Conservation (phyloP, 108 stramenopile genomes). For the Aurantiochytrium sp. region DNA sequence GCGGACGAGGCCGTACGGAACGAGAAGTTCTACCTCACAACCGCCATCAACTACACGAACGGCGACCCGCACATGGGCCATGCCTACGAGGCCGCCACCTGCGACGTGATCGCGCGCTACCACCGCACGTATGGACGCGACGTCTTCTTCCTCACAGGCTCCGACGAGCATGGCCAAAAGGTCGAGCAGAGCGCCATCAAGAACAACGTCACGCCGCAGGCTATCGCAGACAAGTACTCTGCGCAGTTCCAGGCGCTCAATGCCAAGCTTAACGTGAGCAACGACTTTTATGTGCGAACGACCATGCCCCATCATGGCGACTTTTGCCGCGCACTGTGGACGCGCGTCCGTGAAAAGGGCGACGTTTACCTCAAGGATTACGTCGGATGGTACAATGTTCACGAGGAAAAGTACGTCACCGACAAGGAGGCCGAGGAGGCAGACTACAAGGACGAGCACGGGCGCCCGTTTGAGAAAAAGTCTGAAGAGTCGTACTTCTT, state of each 20-base stretch:
- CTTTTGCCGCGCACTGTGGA: conserved; percentile 77
- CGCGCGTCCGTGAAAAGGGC: conserved; percentile 61
- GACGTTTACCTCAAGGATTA: conserved; percentile 29
- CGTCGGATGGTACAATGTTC: not conserved
- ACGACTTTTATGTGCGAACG: conserved; percentile 91
- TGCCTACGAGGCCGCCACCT: conserved; percentile 86
- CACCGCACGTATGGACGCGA: conserved; percentile 58
- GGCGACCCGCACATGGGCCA: conserved; percentile 97
- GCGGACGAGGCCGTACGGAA: not conserved
- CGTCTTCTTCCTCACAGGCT: conserved; percentile 89
- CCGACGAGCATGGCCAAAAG: conserved; percentile 98
- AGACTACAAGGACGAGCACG: conserved; percentile 75
- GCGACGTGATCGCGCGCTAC: conserved; percentile 84
- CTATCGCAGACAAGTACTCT: conserved; percentile 83
- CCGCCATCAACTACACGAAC: conserved; percentile 99
- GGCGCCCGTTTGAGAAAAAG: conserved; percentile 79
- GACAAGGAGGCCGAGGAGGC: conserved; percentile 78
- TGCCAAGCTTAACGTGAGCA: conserved; percentile 70
- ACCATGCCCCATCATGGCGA: conserved; percentile 80
- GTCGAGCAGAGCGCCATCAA: conserved; percentile 84
- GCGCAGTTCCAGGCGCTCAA: conserved; percentile 81
- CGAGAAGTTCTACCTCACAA: conserved; percentile 76
- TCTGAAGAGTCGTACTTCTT: conserved; percentile 96
- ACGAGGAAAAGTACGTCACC: conserved; percentile 93
- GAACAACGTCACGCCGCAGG: conserved; percentile 68